Evolutionary conservation across 164 flowering plant genomes (phyloP), one percentile per base, ranked within the genome.

Genomic region (Warburgia ugandensis): DNA sequence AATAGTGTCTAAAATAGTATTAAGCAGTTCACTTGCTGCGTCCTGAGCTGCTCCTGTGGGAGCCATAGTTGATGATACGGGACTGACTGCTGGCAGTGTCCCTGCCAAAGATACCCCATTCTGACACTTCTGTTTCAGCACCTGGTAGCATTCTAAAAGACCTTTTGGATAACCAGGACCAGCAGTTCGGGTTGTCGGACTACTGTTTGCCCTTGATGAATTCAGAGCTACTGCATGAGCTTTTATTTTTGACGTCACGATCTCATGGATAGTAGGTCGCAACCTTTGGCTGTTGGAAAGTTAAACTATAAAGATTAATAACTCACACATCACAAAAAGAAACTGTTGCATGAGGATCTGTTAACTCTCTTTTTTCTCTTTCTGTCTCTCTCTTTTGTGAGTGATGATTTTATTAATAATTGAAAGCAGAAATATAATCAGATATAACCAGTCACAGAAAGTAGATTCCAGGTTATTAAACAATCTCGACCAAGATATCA

Each of bases 11-110:
- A 94, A 72, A 66, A 89, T 68, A 23, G 87, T 80, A 68, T 77
- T 77, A 48, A 94, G 91, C 65, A 94, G 86, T 65, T 89, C 90
- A 66, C 63, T 78, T n/a, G 96, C 75, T 36, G 89, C 73, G 65
- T 71, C 68, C 69, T 94, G 99, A 26, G 95, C 97, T 57, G 79
- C 74, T 58, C 99, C 99, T 26, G 50, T 23, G 35, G 99, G 97
- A 61, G 94, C 84, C 97, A 94, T 89, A 42, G 77, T 78, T 45
- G 80, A 74, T 17, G 97, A 80, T 54, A 94, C 99, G 41, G 99
- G 97, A 73, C 99, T 86, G 35, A 81, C 96, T 21, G 96, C 84
- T 61, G 75, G 56, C 27, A 82, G 56, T 49, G 81, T 63, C 46
- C 86, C 96, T 56, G 76, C 61, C 28, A 73, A 50, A 17, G 69